Evolutionary conservation across 176 grass and related monocot genomes (phyloP), one percentile per base, ranked within the genome.

Genomic region (Musa schizocarpa): DNA sequence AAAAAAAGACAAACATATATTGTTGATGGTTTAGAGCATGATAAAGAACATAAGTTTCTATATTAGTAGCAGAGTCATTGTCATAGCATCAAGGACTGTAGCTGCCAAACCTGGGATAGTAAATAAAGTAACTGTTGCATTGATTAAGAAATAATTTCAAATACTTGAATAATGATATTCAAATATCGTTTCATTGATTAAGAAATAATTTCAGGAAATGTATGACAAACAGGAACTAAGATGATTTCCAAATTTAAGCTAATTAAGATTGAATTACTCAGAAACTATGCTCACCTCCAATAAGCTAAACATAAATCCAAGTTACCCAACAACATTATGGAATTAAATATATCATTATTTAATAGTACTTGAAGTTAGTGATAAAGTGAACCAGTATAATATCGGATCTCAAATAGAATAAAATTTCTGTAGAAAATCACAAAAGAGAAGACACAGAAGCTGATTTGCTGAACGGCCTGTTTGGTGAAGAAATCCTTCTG

Each of bases 401-500:
- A 54, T 17, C 13, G 56, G 52, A 56, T 54, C 24, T 54, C 21
- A 56, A 29, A 19, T 26, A 74, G 19, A 74, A 56, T 13, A 17
- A 74, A 29, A 74, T 9, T 34, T 19, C 25, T 57, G 9, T 25
- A 57, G 12, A 8, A 1, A 24, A 71, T 72, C 26, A 73, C 55
- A 21, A 73, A 77, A 84, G 43, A 13, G 22, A 73, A 76, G 49
- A 29, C 25, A 51, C 71, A 58, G 68, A 70, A 73, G 75, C 17
- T 68, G 74, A 81, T 62, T 63, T 81, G 79, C 83, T 81, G 66
- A 17, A 74, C 8, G 74, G 81, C 29, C 68, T 24, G 59, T 72
- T 76, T 85, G 64, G 64, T 23, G 79, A 73, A 51, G 83, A 43
- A 43, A 43, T 76, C 68, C 64, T 52, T 73, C 83, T 86, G 79